phyloP scores from a whole-genome alignment of 1,139 yeast genomes.

The Pichia inconspicua region DNA sequence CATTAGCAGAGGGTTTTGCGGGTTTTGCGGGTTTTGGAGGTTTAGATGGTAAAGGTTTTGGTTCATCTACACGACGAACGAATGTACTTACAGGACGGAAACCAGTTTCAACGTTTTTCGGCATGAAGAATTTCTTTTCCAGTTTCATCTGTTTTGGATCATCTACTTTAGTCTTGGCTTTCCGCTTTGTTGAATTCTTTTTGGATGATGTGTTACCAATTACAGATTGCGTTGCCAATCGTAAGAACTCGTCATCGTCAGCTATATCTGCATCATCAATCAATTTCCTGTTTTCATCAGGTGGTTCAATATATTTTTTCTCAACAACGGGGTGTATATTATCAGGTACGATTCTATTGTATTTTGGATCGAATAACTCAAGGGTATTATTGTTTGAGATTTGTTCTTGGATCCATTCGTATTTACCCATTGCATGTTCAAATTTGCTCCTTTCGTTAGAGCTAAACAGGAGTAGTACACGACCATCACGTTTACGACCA shows the following conservation, averaged over 20 bases:
- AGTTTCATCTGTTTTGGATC: constrained; percentile 19
- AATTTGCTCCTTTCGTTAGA: constrained; percentile 73
- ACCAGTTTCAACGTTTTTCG: constrained; percentile 68
- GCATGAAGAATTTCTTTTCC: constrained; percentile 58
- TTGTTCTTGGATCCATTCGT: constrained; percentile 66
- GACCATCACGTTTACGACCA: constrained; percentile 89
- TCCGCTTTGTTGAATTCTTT: background rate
- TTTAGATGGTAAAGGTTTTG: background rate
- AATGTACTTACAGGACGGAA: constrained; percentile 51
- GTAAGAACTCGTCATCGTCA: constrained; percentile 65
- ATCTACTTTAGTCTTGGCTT: constrained; percentile 14
- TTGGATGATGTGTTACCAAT: constrained; percentile 4
- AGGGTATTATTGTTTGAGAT: constrained; percentile 20
- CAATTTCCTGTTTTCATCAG: constrained; percentile 52
- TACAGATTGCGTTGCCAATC: constrained; percentile 42
- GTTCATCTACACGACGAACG: constrained; percentile 17
- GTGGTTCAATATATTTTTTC: constrained; percentile 52
- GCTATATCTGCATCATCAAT: constrained; percentile 25
- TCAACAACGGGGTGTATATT: constrained; percentile 47
- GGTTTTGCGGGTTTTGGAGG: background rate
- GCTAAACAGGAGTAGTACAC: constrained; percentile 68
- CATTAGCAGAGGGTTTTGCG: background rate
- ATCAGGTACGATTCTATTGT: constrained; percentile 53
- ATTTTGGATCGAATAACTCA: constrained; percentile 35
- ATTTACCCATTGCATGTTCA: constrained; percentile 79